Percentiles rank a stretch among this genome's conserved stretches.
Conservation (phyloP, 345 rosid species). For the Citrus sinensis region DVS_A1.0 CM039164.1:23694501-23695000, state of each 20-base stretch:
- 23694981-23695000: slow-evolving; percentile 63
- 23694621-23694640: not conserved
- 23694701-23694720: not conserved
- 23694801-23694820: slow-evolving; percentile 86
- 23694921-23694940: not conserved
- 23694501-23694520: not conserved
- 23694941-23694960: slow-evolving; percentile 67
- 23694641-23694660: not conserved
- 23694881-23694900: not conserved
- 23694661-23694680: not conserved
- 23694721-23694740: no score
- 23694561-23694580: not conserved
- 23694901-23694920: not conserved
- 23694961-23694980: slow-evolving; percentile 81
- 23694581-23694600: no score
- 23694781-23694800: slow-evolving; percentile 77
- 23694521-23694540: not conserved
- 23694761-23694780: slow-evolving; percentile 88
- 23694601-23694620: not conserved
- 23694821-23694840: slow-evolving; percentile 95
- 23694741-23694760: slow-evolving; percentile 22
- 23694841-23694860: slow-evolving; percentile 45
- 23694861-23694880: slow-evolving; percentile 3
- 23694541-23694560: not conserved
- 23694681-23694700: not conserved